phyloP scores from a whole-genome alignment of 108 stramenopile species.

The Schizochytrium sp. region DNA sequence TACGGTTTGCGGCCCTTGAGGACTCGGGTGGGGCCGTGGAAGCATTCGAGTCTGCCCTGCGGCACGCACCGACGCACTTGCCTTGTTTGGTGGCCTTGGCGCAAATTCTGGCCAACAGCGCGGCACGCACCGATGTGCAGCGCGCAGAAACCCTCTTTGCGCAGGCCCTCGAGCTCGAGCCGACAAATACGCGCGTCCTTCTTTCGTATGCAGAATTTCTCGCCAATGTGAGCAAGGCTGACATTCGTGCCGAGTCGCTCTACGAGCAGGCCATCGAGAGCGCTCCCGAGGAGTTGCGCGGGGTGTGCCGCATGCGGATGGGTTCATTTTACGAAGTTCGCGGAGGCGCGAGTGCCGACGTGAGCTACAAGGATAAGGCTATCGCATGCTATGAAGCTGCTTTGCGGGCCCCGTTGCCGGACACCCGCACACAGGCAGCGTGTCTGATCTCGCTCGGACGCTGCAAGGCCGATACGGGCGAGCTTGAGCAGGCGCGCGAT shows the following conservation, averaged over 20 bases:
- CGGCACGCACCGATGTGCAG: background rate
- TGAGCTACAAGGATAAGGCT: background rate
- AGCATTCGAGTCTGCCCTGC: background rate
- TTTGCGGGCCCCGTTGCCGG: background rate
- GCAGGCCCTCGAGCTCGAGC: background rate
- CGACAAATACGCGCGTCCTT: background rate
- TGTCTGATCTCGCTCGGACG: background rate
- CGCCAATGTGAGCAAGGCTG: background rate
- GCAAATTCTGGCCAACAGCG: slow-evolving; percentile 11
- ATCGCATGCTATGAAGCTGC: background rate
- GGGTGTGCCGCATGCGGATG: background rate
- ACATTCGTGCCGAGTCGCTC: background rate
- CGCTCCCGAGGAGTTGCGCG: background rate
- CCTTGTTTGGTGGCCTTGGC: background rate
- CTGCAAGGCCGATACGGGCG: background rate
- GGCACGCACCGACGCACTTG: background rate
- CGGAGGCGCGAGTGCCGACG: background rate
- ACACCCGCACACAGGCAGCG: background rate
- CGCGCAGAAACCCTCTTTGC: background rate
- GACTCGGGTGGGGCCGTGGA: background rate
- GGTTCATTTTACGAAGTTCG: background rate
- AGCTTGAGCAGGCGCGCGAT: background rate
- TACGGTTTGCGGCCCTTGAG: background rate
- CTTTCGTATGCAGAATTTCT: background rate
- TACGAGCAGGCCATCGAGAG: background rate